These are phyloP conservation scores for Colletotrichum sp. DNA, from an alignment of 2,329 filamentous ascomycete species.

Conservation along the genomic window DNA sequence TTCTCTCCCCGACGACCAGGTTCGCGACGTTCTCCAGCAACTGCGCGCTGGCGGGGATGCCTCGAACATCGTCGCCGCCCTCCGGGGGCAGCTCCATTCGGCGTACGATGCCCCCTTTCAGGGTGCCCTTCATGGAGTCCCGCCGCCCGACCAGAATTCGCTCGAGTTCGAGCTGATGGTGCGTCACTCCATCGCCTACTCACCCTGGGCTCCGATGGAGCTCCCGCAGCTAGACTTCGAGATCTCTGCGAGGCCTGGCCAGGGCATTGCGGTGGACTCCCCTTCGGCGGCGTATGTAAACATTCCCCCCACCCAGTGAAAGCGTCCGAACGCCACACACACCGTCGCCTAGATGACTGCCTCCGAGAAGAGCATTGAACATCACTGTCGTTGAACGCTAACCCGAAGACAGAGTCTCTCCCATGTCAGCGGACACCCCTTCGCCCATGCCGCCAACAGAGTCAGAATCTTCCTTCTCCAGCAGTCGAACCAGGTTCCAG, in stretches of 20 bases:
- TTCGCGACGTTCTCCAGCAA: background rate
- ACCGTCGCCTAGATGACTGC: background rate
- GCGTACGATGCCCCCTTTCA: background rate
- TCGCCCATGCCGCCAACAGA: background rate
- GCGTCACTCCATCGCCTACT: conserved; percentile 3
- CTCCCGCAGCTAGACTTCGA: background rate
- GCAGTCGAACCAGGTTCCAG: background rate
- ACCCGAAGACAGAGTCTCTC: background rate
- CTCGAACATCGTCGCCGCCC: background rate
- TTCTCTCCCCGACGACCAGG: background rate
- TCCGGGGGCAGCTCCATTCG: background rate
- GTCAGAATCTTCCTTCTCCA: background rate
- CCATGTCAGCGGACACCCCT: background rate
- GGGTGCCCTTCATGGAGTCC: background rate
- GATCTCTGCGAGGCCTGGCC: background rate
- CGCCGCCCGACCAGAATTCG: background rate
- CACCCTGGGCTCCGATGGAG: background rate
- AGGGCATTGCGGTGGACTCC: background rate
- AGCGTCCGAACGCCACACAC: background rate
- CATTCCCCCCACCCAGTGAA: background rate
- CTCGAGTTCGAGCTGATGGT: conserved; percentile 12
- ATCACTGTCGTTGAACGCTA: background rate
- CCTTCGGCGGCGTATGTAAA: background rate
- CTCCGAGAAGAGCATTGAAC: background rate
- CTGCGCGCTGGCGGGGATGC: background rate